Base-by-base conservation (phyloP, 192 early-diverging fungal genomes). In the Globomyces pollinis-pini region DNA sequence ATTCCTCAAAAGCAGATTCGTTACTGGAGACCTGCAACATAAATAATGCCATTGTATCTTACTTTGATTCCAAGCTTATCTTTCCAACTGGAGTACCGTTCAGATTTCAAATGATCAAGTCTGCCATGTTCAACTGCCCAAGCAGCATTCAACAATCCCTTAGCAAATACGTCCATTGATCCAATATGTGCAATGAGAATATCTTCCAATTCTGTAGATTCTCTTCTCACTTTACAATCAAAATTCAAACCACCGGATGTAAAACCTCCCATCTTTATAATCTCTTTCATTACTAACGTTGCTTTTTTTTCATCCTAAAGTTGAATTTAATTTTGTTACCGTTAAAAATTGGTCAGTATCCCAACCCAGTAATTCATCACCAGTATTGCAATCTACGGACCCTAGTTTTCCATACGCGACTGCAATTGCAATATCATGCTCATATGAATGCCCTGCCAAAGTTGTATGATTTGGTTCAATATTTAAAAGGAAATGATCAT, bases 341-440 rank as follows among this genome's bases (percentile, higher is more conserved):
- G n/a, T 70, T 33, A 65, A 47, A 34, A 70, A 70, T 49, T 70
- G 68, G 64, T 70, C 68, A 13, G 68, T 70, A 56, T 70, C 68
- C 68, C 68, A 70, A 13, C 68, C 68, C 15, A 71, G 54, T 3
- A 65, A 42, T 33, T 62, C 50, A 32, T 70, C 68, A 13, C n/a
- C n/a, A n/a, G n/a, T n/a, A n/a, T n/a, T n/a, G n/a, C n/a, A n/a
- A n/a, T n/a, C n/a, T n/a, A n/a, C n/a, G n/a, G n/a, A n/a, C n/a
- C n/a, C n/a, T n/a, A n/a, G n/a, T n/a, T n/a, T n/a, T n/a, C n/a
- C n/a, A n/a, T n/a, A n/a, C n/a, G n/a, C n/a, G n/a, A n/a, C n/a
- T n/a, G n/a, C n/a, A n/a, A n/a, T n/a, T n/a, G n/a, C n/a, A n/a
- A n/a, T n/a, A n/a, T n/a, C n/a, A n/a, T n/a, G n/a, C n/a, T n/a